phyloP scores from a whole-genome alignment of 768 basidiomycete genomes.

The Auriscalpium orientale region DNA sequence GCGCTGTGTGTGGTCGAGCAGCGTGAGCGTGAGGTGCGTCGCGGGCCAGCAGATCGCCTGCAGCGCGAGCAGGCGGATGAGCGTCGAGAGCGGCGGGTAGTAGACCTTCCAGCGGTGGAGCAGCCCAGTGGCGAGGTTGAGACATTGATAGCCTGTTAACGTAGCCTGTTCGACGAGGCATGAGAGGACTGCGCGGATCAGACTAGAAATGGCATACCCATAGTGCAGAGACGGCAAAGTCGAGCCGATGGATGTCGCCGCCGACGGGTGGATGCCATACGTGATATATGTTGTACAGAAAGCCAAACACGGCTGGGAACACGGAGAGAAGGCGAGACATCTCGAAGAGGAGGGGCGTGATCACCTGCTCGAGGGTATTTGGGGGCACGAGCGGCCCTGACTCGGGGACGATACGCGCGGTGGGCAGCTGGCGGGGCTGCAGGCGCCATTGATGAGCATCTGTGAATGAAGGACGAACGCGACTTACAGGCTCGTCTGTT shows the following conservation, averaged over 20 bases:
- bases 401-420: slow-evolving; percentile 49
- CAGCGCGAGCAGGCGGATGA: slow-evolving; percentile 85
- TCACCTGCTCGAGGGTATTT: slow-evolving; percentile 33
- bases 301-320: slow-evolving; percentile 64
- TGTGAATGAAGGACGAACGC: not conserved
- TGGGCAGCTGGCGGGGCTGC: slow-evolving; percentile 62
- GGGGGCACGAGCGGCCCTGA: slow-evolving; percentile 46
- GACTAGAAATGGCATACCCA: slow-evolving; percentile 46
- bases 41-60: slow-evolving; percentile 97
- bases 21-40: slow-evolving; percentile 73
- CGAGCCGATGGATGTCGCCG: slow-evolving; percentile 35
- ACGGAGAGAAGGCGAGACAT: slow-evolving; percentile 62
- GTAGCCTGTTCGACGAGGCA: slow-evolving; percentile 45
- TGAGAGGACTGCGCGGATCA: not conserved
- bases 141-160: slow-evolving; percentile 85
- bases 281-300: slow-evolving; percentile 53
- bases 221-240: slow-evolving; percentile 59
- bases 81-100: slow-evolving; percentile 80
- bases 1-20: slow-evolving; percentile 61
- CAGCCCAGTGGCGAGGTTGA: slow-evolving; percentile 81
- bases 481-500: slow-evolving; percentile 63
- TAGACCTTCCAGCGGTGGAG: slow-evolving; percentile 86
- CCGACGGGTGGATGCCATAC: slow-evolving; percentile 39
- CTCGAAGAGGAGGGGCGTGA: slow-evolving; percentile 61
- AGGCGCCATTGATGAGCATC: slow-evolving; percentile 1